These are phyloP conservation scores for Ajuga chamaepitys DNA, from an alignment of 257 asterid species.

Conservation along the genomic window DNA sequence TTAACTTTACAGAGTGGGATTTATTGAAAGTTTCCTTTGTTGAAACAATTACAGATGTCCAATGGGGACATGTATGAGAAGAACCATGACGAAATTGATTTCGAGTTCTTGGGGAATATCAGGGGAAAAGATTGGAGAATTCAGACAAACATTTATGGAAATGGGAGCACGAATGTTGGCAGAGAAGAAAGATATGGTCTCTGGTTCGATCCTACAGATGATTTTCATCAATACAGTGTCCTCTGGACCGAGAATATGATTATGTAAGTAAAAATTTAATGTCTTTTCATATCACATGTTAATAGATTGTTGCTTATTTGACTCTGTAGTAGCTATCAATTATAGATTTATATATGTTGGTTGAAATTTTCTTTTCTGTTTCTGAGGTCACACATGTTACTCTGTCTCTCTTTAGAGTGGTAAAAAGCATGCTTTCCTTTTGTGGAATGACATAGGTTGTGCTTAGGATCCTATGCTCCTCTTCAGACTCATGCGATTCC, in stretches of 20 bases:
- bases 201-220: conserved; percentile 88
- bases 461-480: conserved; percentile 18
- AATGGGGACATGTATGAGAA: conserved; percentile 65
- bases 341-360: background rate
- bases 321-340: conserved; percentile 10
- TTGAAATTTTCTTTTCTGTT: conserved; percentile 10
- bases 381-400: conserved; percentile 7
- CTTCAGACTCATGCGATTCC: conserved; percentile 1
- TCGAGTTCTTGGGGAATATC: conserved; percentile 86
- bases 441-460: conserved; percentile 10
- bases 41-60: conserved; percentile 54
- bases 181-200: conserved; percentile 88
- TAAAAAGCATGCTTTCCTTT: conserved; percentile 13
- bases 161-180: conserved; percentile 73
- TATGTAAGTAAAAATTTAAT: conserved; percentile 37
- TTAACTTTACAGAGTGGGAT: background rate
- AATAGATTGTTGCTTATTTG: conserved; percentile 14
- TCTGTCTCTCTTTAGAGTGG: conserved; percentile 2
- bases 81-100: conserved; percentile 83
- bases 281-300: background rate
- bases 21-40: conserved; percentile 4
- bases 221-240: conserved; percentile 67
- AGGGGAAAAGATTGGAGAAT: conserved; percentile 83
- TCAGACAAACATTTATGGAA: conserved; percentile 83
- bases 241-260: conserved; percentile 64